Evolutionary conservation across 2,329 filamentous ascomycete species (phyloP), one percentile per base, ranked within the genome.

Genomic region (Teratosphaeria zuluensis): DNA sequence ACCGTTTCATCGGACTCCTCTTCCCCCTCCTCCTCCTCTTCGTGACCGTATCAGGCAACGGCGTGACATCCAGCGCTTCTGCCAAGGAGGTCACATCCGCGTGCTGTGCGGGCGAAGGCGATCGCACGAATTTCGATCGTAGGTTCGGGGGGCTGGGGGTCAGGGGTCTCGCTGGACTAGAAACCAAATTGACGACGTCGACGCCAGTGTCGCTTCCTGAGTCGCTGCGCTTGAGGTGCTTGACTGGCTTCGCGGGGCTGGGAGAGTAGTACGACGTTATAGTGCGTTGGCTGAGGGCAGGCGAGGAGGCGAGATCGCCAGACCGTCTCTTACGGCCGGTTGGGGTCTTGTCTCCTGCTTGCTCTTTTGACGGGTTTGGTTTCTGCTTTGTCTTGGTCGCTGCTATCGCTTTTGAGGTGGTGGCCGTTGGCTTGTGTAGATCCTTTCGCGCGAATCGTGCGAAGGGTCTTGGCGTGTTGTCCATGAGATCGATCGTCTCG

Each of bases 11-110:
- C 0, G 66, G 66, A 21, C 63, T 63, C 48, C 66, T 66, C 46
- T 60, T 67, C 35, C 68, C 60, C 32, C 70, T 64, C 55, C 68
- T 69, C 32, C 70, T 64, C 55, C 68, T 69, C 35, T 14, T 42
- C 0, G 69, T 72, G 2, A 73, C 67, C 3, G 69, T 69, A n/a
- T 63, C 65, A 1, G 70, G 70, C 5, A 73, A 59, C 53, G 51
- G 51, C 21, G 21, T 52, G 4, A 19, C 11, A n/a, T 57, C 51
- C 14, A 51, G 58, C 35, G 33, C 33, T 4, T 28, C 24, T 2
- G 24, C 24, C 24, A 28, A 28, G 24, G 24, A 28, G 24, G 2
- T 4, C 24, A 28, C 24, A 28, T 28, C 4, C 24, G 2, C 24
- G 24, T 28, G 24, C 24, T 28, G 24, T 4, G 24, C 33, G 7